These are phyloP conservation scores for Sporothrix euskadiensis DNA, from an alignment of 2,329 filamentous ascomycete species.

Conservation along the genomic window DNA sequence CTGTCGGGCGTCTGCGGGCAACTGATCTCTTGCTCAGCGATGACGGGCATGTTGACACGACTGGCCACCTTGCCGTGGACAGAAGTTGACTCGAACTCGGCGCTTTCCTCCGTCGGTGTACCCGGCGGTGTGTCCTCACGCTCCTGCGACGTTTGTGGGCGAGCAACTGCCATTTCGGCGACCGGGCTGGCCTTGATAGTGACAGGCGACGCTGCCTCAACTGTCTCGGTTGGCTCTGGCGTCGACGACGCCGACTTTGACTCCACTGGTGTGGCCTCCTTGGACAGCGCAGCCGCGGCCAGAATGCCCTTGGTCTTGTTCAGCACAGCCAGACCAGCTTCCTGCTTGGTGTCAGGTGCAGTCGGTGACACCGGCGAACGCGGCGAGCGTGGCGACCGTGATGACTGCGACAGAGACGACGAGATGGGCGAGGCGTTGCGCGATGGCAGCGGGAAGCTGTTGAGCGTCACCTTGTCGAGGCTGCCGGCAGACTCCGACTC, in stretches of 20 bases:
- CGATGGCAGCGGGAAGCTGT: constrained; percentile 15
- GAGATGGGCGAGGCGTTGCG: neutral
- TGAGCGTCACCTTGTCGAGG: neutral
- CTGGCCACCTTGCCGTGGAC: neutral
- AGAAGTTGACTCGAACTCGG: neutral
- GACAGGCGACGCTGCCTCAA: neutral
- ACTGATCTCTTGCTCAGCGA: neutral
- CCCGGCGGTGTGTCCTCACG: constrained; percentile 14
- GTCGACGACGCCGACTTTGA: neutral
- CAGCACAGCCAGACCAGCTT: neutral
- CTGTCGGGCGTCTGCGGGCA: constrained; percentile 11
- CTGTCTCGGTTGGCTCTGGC: neutral
- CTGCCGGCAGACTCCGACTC: constrained; percentile 14
- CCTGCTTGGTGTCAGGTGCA: neutral
- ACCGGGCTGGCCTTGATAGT: neutral
- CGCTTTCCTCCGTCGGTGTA: neutral
- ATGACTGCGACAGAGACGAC: neutral
- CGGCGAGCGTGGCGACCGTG: neutral
- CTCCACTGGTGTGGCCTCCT: neutral
- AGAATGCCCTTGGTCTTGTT: constrained; percentile 19
- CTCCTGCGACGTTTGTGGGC: neutral
- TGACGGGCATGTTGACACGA: neutral
- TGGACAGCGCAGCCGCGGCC: neutral
- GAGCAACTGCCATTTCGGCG: neutral
- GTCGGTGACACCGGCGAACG: neutral